phyloP scores from a whole-genome alignment of 768 basidiomycete genomes.

The Suillus americanus region DNA sequence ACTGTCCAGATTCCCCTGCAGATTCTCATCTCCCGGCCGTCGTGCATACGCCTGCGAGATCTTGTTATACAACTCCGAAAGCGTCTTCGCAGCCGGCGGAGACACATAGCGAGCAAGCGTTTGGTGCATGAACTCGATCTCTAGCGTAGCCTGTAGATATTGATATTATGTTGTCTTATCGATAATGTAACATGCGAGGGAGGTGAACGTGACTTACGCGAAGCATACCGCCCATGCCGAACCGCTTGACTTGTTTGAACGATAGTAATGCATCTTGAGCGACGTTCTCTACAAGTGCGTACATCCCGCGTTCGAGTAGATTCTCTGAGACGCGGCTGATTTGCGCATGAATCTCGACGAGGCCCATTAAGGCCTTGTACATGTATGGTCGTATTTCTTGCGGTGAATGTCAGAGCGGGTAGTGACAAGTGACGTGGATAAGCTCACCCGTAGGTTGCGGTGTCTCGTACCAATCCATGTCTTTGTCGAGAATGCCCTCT shows the following conservation, averaged over 20 bases:
- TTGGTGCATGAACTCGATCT: slow-evolving; percentile 99
- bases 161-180: too few relatives aligned
- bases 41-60: slow-evolving; percentile 92
- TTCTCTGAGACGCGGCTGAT: slow-evolving; percentile 77
- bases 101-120: slow-evolving; percentile 89
- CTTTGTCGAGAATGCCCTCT: slow-evolving; percentile 72
- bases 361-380: slow-evolving; percentile 82
- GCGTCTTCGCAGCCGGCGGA: slow-evolving; percentile 71
- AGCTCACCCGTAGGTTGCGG: slow-evolving; percentile 84
- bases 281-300: slow-evolving; percentile 77
- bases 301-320: slow-evolving; percentile 80
- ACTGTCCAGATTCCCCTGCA: slow-evolving; percentile 85
- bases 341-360: slow-evolving; percentile 92
- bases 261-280: slow-evolving; percentile 81
- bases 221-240: slow-evolving; percentile 99
- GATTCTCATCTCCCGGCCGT: slow-evolving; percentile 79
- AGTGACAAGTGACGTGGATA: slow-evolving; percentile 1
- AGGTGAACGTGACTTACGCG: slow-evolving; percentile 55
- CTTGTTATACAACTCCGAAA: slow-evolving; percentile 90
- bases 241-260: slow-evolving; percentile 86
- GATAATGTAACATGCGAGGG: neutral
- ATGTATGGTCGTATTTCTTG: slow-evolving; percentile 94
- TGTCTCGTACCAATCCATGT: slow-evolving; percentile 94
- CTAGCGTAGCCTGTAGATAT: slow-evolving; percentile 85
- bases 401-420: slow-evolving; percentile 10